These are phyloP conservation scores for Aegle marmelos DNA, from an alignment of 345 rosid species.

Conservation along the genomic window DNA sequence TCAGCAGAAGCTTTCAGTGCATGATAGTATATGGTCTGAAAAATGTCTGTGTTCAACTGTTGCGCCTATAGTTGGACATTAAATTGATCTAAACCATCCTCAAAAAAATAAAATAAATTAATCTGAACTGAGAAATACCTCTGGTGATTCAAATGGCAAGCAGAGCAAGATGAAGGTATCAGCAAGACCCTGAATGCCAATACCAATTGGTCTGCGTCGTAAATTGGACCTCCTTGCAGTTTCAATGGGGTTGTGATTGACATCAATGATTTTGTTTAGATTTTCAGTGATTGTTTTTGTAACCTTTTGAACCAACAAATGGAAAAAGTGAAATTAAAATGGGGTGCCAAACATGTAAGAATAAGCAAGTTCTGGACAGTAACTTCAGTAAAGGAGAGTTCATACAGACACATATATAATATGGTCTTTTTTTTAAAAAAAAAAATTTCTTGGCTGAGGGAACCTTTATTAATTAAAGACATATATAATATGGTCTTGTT, in stretches of 20 bases:
- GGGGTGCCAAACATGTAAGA: not conserved
- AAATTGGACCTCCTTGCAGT: conserved; percentile 70
- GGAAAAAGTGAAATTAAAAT: not conserved
- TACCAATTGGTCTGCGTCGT: conserved; percentile 81
- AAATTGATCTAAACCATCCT: conserved; percentile 10
- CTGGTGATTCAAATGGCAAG: conserved; percentile 77
- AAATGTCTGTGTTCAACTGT: conserved; percentile 74
- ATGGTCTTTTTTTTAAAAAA: not conserved
- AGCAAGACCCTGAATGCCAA: conserved; percentile 93
- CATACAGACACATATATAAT: not conserved
- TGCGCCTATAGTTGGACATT: conserved; percentile 51
- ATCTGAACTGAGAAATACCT: conserved; percentile 40
- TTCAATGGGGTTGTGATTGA: conserved; percentile 80
- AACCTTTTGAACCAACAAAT: conserved; percentile 35
- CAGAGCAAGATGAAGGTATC: conserved; percentile 82
- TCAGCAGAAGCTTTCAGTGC: conserved; percentile 69
- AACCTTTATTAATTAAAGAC: not conserved
- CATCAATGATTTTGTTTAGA: conserved; percentile 83
- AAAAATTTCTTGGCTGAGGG: not conserved
- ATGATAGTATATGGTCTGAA: conserved; percentile 83
- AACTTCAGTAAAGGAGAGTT: not conserved
- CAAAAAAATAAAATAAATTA: not conserved
- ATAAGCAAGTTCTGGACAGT: not conserved
- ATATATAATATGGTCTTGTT: not conserved
- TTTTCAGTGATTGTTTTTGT: conserved; percentile 53